phyloP scores from a whole-genome alignment of 495 filamentous ascomycete genomes.

The Daldinia loculata region DNA sequence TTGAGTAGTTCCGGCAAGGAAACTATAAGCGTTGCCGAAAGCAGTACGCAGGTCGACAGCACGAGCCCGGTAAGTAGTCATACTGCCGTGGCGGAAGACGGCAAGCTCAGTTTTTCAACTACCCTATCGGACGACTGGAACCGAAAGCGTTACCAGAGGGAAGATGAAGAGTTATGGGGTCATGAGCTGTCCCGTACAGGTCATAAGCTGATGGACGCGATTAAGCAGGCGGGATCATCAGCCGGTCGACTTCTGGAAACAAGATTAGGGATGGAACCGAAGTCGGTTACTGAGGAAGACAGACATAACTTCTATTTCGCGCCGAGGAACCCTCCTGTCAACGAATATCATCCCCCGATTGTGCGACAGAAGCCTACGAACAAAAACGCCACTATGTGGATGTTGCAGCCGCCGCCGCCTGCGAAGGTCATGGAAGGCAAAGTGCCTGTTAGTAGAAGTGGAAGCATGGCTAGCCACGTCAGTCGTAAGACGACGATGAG shows the following conservation, averaged over 20 bases:
- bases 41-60: constrained; percentile 41
- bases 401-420: constrained; percentile 86
- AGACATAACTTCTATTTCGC: constrained; percentile 66
- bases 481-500: constrained; percentile 44
- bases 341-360: constrained; percentile 86
- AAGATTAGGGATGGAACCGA: constrained; percentile 51
- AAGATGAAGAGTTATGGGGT: constrained; percentile 87
- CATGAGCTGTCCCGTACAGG: constrained; percentile 50
- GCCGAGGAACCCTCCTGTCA: constrained; percentile 79
- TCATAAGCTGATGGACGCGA: constrained; percentile 59
- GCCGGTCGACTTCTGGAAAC: constrained; percentile 58
- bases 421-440: constrained; percentile 90
- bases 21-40: constrained; percentile 48
- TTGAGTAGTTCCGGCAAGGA: constrained; percentile 58
- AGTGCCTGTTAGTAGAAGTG: constrained; percentile 62
- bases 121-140: constrained; percentile 69
- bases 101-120: constrained; percentile 47
- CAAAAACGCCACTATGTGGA: constrained; percentile 79
- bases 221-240: constrained; percentile 61
- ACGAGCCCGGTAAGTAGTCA: constrained; percentile 34
- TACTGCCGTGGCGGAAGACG: constrained; percentile 27
- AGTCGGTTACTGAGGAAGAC: constrained; percentile 53
- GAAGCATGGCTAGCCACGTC: constrained; percentile 48
- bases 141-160: constrained; percentile 77
- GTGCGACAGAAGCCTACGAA: constrained; percentile 76